Percentiles rank a stretch among this genome's conserved stretches.
Conservation (phyloP, 441 rosid species). For the Arabidopsis lyrata region DNA sequence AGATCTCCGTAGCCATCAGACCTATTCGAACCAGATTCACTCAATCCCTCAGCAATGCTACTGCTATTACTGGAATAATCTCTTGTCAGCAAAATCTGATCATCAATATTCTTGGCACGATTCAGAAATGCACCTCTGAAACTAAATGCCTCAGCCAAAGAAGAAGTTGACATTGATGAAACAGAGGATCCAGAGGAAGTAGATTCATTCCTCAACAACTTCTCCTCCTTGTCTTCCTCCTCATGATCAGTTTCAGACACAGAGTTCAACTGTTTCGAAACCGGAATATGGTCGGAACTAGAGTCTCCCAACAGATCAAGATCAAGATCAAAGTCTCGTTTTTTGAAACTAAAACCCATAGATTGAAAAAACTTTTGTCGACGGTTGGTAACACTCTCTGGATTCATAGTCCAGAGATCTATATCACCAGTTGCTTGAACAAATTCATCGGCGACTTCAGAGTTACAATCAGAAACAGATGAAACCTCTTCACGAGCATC, state of each 20-base stretch:
- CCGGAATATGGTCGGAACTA: neutral
- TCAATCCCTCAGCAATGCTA: constrained; percentile 32
- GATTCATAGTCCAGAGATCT: constrained; percentile 54
- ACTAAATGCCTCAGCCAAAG: constrained; percentile 11
- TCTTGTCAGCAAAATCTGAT: constrained; percentile 35
- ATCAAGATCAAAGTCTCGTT: constrained; percentile 19
- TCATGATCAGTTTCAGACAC: constrained; percentile 11
- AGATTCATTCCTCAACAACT: constrained; percentile 31
- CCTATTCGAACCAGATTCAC: constrained; percentile 35
- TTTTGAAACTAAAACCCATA: constrained; percentile 48
- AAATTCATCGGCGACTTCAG: constrained; percentile 40
- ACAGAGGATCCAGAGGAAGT: constrained; percentile 39
- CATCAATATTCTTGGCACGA: constrained; percentile 31
- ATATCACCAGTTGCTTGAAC: constrained; percentile 36
- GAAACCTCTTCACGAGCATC: constrained; percentile 61
- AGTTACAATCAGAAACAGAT: constrained; percentile 45
- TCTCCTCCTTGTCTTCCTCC: neutral
- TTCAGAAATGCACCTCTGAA: constrained; percentile 22
- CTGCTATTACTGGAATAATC: constrained; percentile 38
- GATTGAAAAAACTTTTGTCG: constrained; percentile 50
- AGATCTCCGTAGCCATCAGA: constrained; percentile 36
- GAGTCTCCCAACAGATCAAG: constrained; percentile 4
- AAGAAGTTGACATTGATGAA: constrained; percentile 28
- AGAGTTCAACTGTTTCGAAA: constrained; percentile 14
- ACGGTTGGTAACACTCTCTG: constrained; percentile 56